Evolutionary conservation across 805 yeast species (phyloP), one percentile per base, ranked within the genome.

Genomic region (Saccharomycopsis olivae): DNA sequence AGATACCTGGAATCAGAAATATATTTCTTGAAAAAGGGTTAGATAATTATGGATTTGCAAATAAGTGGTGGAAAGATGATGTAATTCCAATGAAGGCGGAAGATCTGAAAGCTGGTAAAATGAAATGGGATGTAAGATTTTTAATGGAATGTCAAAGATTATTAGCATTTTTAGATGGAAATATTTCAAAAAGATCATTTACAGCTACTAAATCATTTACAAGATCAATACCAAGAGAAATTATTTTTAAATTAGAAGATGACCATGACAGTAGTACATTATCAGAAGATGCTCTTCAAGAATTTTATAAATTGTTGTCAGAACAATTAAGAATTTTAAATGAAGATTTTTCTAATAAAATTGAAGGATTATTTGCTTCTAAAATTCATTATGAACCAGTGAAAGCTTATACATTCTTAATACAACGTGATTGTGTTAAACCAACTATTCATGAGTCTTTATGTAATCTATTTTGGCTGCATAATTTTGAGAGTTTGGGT

Each of bases 41-140:
- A 13, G 29, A 27, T 14, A 5, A 4, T 8, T 42, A 42, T 27
- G 42, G 39, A 9, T 42, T 14, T 15, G 14, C 18, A 18, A 32
- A 35, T 8, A 24, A 32, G 20, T 42, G 46, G 46, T 42, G 46
- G 46, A 41, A 38, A 20, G 29, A 33, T 16, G 41, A 37, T 14
- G 3, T 38, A 3, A 33, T 38, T 16, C 17, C 36, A 5, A n/a
- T 33, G 5, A 8, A 33, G n/a, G 11, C 9, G 14, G 33, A 36
- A 4, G 15, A 25, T 19, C 11, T 25, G 11, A 21, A 33, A 8
- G 25, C 6, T 8, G n/a, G n/a, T n/a, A n/a, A n/a, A n/a, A n/a
- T n/a, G n/a, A n/a, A n/a, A n/a, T n/a, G n/a, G 24, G 23, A 38
- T 8, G 11, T 17, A 18, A 15, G 28, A n/a, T 35, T 38, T 11